phyloP scores from a whole-genome alignment of 208 protist genomes.

The Herpetomonas muscarum region DNA sequence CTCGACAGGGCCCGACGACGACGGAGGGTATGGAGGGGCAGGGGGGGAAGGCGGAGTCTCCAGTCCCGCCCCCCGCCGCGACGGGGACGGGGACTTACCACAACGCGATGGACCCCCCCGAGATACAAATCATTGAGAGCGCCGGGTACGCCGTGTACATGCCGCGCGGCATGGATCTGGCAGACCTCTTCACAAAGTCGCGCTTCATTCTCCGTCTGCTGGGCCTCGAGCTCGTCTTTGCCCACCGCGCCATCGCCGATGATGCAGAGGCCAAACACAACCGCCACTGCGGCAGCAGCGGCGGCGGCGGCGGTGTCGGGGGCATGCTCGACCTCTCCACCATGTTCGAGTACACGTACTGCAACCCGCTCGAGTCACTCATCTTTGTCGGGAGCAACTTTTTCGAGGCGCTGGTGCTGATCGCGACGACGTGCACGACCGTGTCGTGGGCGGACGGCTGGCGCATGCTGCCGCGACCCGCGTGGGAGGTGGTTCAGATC shows the following conservation, averaged over 20 bases:
- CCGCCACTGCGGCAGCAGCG: slow-evolving; percentile 19
- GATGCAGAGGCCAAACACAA: slow-evolving; percentile 15
- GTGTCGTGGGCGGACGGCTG: not conserved
- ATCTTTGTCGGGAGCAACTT: not conserved
- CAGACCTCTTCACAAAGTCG: slow-evolving; percentile 29
- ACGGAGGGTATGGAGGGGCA: not conserved
- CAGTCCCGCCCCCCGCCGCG: not conserved
- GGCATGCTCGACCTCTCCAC: not conserved
- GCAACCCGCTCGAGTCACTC: not conserved
- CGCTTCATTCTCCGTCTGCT: slow-evolving; percentile 63
- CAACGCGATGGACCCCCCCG: slow-evolving; percentile 22
- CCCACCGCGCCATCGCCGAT: slow-evolving; percentile 31
- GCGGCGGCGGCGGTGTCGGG: slow-evolving; percentile 13
- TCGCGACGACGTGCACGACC: not conserved
- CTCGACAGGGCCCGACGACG: not conserved
- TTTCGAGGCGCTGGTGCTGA: not conserved
- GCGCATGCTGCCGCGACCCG: not conserved
- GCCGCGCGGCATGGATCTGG: slow-evolving; percentile 23
- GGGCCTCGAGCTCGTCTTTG: slow-evolving; percentile 69
- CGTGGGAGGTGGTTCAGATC: not conserved
- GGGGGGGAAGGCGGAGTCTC: not conserved
- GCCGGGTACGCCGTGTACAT: slow-evolving; percentile 25
- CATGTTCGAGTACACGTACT: not conserved
- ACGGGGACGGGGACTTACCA: slow-evolving; percentile 1
- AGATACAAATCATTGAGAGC: slow-evolving; percentile 22